Evolutionary conservation across 2,329 filamentous ascomycete species (phyloP).

Genomic region (Phaeosphaeria sp.): DNA sequence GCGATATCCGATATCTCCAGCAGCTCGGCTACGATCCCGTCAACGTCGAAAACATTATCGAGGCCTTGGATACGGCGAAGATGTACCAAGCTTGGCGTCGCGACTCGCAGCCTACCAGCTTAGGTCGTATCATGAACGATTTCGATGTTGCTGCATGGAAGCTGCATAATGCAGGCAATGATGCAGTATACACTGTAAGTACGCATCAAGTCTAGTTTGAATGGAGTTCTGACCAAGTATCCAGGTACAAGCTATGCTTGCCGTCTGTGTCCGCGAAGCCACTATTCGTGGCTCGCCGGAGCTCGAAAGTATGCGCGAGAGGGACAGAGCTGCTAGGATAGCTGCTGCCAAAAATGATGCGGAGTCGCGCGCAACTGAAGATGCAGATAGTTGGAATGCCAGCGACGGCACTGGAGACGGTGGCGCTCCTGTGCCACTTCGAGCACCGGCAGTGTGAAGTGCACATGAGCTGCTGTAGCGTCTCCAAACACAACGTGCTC

Average conservation of each 20-base stretch:
- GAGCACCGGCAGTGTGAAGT: background rate
- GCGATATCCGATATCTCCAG: constrained; percentile 73
- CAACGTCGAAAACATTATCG: constrained; percentile 63
- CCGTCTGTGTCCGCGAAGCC: constrained; percentile 60
- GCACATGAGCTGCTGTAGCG: background rate
- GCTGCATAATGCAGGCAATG: constrained; percentile 88
- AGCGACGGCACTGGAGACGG: constrained; percentile 47
- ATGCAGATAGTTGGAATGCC: constrained; percentile 49
- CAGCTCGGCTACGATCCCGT: constrained; percentile 68
- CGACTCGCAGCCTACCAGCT: constrained; percentile 60
- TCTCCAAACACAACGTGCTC: background rate
- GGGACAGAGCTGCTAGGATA: constrained; percentile 30
- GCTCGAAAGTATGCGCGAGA: constrained; percentile 28
- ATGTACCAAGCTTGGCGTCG: constrained; percentile 71
- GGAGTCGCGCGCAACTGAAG: constrained; percentile 47
- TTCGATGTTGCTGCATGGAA: constrained; percentile 69
- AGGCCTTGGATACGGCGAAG: constrained; percentile 74
- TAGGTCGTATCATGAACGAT: constrained; percentile 68
- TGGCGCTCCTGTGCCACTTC: constrained; percentile 33
- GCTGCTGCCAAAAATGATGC: constrained; percentile 36
- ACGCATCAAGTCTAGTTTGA: constrained; percentile 70
- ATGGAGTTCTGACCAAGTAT: constrained; percentile 53
- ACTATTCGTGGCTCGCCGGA: constrained; percentile 38
- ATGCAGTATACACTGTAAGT: constrained; percentile 80
- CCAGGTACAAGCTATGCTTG: constrained; percentile 71